phyloP scores from a whole-genome alignment of 805 yeast species.

The Wickerhamomyces strasburgensis region DNA sequence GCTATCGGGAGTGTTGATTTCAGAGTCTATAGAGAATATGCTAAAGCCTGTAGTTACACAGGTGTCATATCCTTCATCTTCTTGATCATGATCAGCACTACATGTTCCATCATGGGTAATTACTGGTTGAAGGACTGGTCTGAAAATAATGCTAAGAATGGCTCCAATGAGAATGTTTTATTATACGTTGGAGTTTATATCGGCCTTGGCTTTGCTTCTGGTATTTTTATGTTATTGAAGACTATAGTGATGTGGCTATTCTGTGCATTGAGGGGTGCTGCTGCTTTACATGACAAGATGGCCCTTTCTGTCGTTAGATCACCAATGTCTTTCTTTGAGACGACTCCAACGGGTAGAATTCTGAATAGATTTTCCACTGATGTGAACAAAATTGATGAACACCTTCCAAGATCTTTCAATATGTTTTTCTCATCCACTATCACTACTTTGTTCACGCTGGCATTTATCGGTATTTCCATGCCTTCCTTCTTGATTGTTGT shows the following conservation, averaged over 20 bases:
- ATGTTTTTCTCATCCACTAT: slow-evolving; percentile 41
- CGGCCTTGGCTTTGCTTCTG: slow-evolving; percentile 47
- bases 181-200: slow-evolving; percentile 52
- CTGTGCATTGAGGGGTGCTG: slow-evolving; percentile 54
- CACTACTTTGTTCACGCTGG: slow-evolving; percentile 44
- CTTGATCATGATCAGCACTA: slow-evolving; percentile 31
- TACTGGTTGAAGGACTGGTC: slow-evolving; percentile 72
- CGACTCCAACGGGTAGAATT: slow-evolving; percentile 65
- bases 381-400: slow-evolving; percentile 50
- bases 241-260: slow-evolving; percentile 45
- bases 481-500: slow-evolving; percentile 51
- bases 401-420: slow-evolving; percentile 49
- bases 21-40: slow-evolving; percentile 48
- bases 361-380: slow-evolving; percentile 64
- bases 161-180: slow-evolving; percentile 38
- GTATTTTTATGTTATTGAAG: slow-evolving; percentile 41
- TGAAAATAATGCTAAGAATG: slow-evolving; percentile 40
- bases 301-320: slow-evolving; percentile 47
- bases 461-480: slow-evolving; percentile 47
- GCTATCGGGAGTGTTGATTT: slow-evolving; percentile 56
- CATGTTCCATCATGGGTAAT: slow-evolving; percentile 40
- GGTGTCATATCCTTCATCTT: slow-evolving; percentile 42
- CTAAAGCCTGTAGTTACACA: slow-evolving; percentile 50
- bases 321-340: slow-evolving; percentile 65
- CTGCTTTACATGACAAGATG: slow-evolving; percentile 51